Evolutionary conservation across 176 grass and related monocot species (phyloP), one percentile per base, ranked within the genome.

Genomic region (Triticum turgidum): DNA sequence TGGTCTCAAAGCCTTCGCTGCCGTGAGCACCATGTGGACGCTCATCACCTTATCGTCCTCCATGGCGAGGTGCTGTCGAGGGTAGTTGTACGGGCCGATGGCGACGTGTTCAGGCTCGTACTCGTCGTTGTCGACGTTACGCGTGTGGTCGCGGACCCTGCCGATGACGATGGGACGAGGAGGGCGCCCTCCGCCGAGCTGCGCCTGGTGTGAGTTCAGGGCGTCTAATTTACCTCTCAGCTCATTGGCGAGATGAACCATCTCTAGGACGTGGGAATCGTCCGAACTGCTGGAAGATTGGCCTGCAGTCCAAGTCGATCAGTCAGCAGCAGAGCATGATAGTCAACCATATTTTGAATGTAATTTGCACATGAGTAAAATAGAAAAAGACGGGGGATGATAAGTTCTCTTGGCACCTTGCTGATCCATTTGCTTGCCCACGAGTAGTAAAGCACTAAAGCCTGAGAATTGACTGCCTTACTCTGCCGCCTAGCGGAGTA

Each of bases 61-160:
- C 41, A 6, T 81, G 4, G 30, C 58, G 4, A 82, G 78, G 0
- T 11, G 5, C 24, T 5, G 7, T 3, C 5, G 22, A 24, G 13
- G 1, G 38, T 47, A 44, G 42, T 82, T 71, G 33, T 87, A 82
- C 9, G 86, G 79, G n/a, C 86, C 86, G 22, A 87, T 87, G 79
- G 69, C 78, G 11, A 69, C 6, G 69, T 72, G 29, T 6, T 21
- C 0, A 11, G 42, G 42, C 3, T 45, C 42, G 11, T 45, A 45
- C 42, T 45, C 42, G 42, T 2, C 42, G 11, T 12, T 45, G 42
- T 11, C 42, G 42, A 12, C 42, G 42, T 45, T 45, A 45, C 42
- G 42, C 42, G 42, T 45, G 11, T 45, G 42, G 11, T 4, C 7
- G 10, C 8, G 14, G 59, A 87, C 78, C 85, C 29, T 45, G 58